Evolutionary conservation across 1,284 basidiomycete species (phyloP).

Genomic region (Cryptococcus sp.): DNA sequence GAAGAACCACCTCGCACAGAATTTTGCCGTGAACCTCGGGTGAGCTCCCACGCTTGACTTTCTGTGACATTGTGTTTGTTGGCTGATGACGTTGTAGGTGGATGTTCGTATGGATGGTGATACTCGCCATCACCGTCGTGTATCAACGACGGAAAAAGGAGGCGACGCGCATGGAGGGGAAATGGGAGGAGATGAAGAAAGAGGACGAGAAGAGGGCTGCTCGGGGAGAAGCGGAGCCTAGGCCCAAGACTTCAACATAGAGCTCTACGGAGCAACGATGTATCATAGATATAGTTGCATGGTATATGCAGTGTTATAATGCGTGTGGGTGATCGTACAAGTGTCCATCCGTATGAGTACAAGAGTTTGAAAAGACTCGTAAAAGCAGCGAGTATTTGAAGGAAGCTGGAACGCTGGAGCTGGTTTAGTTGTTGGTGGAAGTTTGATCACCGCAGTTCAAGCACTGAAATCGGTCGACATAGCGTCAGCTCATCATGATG

Average conservation of each 20-base stretch:
- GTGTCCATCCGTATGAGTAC: too few relatives aligned
- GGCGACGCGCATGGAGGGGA: slow-evolving; percentile 19
- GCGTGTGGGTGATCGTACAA: slow-evolving; percentile 4
- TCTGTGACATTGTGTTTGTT: neutral
- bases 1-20: slow-evolving; percentile 46
- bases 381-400: neutral
- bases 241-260: neutral
- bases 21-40: slow-evolving; percentile 45
- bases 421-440: slow-evolving; percentile 52
- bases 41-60: slow-evolving; percentile 13
- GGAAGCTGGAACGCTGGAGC: neutral
- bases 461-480: slow-evolving; percentile 35
- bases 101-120: slow-evolving; percentile 26
- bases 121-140: slow-evolving; percentile 24
- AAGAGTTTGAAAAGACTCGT: too few relatives aligned
- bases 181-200: slow-evolving; percentile 29
- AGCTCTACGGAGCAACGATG: neutral
- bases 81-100: slow-evolving; percentile 12
- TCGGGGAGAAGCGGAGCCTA: too few relatives aligned
- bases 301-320: neutral
- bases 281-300: slow-evolving; percentile 5
- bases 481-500: too few relatives aligned
- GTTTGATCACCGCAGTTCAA: slow-evolving; percentile 54
- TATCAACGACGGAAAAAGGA: slow-evolving; percentile 26
- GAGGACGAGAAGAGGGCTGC: slow-evolving; percentile 13